These are phyloP conservation scores for Tricladium varicosporioides DNA, from an alignment of 2,329 filamentous ascomycete species.

Conservation along the genomic window DNA sequence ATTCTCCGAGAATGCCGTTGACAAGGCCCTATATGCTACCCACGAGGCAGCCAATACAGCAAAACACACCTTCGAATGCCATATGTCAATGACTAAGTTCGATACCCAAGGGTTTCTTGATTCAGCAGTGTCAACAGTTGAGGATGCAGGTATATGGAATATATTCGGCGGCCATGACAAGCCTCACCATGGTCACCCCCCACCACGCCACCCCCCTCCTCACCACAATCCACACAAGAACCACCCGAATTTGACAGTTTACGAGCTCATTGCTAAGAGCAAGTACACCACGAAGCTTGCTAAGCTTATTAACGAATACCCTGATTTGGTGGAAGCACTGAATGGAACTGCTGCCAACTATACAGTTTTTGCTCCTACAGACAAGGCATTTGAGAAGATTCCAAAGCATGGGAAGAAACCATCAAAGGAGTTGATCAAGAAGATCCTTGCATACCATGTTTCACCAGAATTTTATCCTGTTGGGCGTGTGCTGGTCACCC, in stretches of 20 bases:
- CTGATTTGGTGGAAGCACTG: slow-evolving; percentile 68
- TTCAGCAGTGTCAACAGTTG: slow-evolving; percentile 35
- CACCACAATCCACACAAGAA: slow-evolving; percentile 34
- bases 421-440: slow-evolving; percentile 67
- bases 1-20: slow-evolving; percentile 30
- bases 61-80: slow-evolving; percentile 29
- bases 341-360: slow-evolving; percentile 73
- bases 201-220: slow-evolving; percentile 27
- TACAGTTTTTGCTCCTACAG: slow-evolving; percentile 78
- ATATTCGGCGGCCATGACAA: slow-evolving; percentile 2
- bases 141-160: slow-evolving; percentile 31
- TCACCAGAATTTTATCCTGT: slow-evolving; percentile 65
- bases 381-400: slow-evolving; percentile 69
- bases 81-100: slow-evolving; percentile 33
- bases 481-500: slow-evolving; percentile 60
- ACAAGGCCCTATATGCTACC: slow-evolving; percentile 30
- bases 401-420: slow-evolving; percentile 56
- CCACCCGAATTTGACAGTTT: slow-evolving; percentile 70
- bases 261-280: slow-evolving; percentile 72
- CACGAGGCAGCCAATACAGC: slow-evolving; percentile 19
- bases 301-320: slow-evolving; percentile 69
- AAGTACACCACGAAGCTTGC: slow-evolving; percentile 77
- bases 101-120: slow-evolving; percentile 33
- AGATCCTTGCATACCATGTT: slow-evolving; percentile 73
- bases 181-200: slow-evolving; percentile 30